These are phyloP conservation scores for Colletotrichum sp. DNA, from an alignment of 2,329 filamentous ascomycete species.

Conservation along the genomic window DNA sequence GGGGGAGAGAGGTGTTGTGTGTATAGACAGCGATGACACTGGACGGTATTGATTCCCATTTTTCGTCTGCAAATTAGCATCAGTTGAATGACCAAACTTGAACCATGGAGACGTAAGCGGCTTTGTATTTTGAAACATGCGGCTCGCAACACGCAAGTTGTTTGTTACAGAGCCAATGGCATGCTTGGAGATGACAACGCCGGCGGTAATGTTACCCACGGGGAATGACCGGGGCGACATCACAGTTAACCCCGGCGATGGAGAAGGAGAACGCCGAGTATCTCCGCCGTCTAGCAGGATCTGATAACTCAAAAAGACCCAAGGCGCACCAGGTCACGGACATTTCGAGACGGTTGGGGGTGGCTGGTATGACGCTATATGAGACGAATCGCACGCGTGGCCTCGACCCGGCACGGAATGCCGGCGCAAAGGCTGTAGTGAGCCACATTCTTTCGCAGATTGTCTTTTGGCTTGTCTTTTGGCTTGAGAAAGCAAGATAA, in stretches of 20 bases:
- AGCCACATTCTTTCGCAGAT: neutral
- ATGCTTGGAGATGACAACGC: neutral
- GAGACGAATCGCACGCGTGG: constrained; percentile 1
- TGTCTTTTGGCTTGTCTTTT: neutral
- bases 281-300: constrained; percentile 1
- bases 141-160: neutral
- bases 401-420: neutral
- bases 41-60: neutral
- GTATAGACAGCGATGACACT: constrained; percentile 5
- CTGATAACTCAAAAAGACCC: neutral
- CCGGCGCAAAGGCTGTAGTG: neutral
- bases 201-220: neutral
- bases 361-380: neutral
- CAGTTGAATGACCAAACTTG: neutral
- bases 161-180: neutral
- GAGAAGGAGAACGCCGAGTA: neutral
- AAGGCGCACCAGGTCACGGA: neutral
- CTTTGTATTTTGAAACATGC: neutral
- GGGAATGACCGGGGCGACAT: neutral
- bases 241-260: neutral
- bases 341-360: neutral
- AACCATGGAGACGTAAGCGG: neutral
- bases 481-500: neutral
- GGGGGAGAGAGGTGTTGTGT: neutral
- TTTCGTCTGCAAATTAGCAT: neutral